Evolutionary conservation across 257 asterid genomes (phyloP), one percentile per base, ranked within the genome.

Genomic region (Scutellaria galericulata): DNA sequence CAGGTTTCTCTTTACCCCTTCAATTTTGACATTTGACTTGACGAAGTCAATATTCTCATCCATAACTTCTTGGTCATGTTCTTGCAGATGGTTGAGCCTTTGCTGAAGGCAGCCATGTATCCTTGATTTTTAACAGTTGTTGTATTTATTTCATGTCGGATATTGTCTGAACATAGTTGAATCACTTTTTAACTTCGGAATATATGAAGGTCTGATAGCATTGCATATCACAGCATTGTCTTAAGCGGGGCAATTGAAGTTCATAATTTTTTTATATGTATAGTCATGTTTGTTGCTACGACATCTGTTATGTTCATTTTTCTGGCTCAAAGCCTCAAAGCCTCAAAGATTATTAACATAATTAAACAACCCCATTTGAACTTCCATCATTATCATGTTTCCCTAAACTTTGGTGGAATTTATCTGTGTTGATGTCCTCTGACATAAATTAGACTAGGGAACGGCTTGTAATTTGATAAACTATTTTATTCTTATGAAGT

Each of bases 71-170:
- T 60, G 74, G 15, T 71, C 66, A 7, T 52, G 62, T 50, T 79
- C 57, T 77, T 79, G 83, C 94, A 94, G 97, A 92, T 95, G 90
- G 86, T 84, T 27, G 99, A 95, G 63, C 96, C 99, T 39, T 72
- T 95, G 79, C 75, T 95, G 77, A 92, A 80, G 89, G 95, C 95
- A 52, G 93, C 96, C 71, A 79, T 66, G 94, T 91, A 92, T 92
- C 98, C 98, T 90, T 68, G 65, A 1, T 20, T 59, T n/a, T 54
- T 22, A 20, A 20, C 50, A 75, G 55, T 44, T 72, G 57, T 41
- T 31, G 24, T 37, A 39, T 40, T 60, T 41, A 37, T 61, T 31
- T 2, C 41, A 13, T 50, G 14, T 58, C 14, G 20, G 13, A 12
- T 68, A 55, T 18, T 74, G 13, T 61, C 45, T 60, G 56, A 20